Percentiles rank a stretch among this genome's conserved stretches.
Evolutionary conservation across 2,329 filamentous ascomycete genomes (phyloP).

Genomic region (Botryotinia calthae): DNA sequence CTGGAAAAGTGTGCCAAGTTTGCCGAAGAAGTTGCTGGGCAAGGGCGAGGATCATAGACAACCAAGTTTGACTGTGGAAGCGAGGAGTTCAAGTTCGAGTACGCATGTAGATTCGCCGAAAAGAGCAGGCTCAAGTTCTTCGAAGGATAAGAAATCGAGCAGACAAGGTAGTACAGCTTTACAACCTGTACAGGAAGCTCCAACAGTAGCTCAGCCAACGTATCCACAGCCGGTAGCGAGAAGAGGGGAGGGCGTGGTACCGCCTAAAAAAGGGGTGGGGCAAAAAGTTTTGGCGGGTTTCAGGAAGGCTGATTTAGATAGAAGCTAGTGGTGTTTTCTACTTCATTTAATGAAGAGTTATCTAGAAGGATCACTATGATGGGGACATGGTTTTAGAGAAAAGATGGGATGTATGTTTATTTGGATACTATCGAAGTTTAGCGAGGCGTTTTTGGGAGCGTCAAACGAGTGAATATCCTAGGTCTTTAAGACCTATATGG

Average conservation of each 20-base stretch:
- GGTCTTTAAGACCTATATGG: not conserved
- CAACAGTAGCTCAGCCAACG: slow-evolving; percentile 16
- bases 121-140: slow-evolving; percentile 15
- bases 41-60: slow-evolving; percentile 34
- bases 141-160: slow-evolving; percentile 18
- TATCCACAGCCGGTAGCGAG: slow-evolving; percentile 20
- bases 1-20: slow-evolving; percentile 31
- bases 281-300: slow-evolving; percentile 28
- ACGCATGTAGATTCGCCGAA: slow-evolving; percentile 17
- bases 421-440: not conserved
- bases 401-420: not conserved
- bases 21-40: slow-evolving; percentile 32
- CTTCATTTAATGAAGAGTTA: too few species aligned
- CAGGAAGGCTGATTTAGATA: slow-evolving; percentile 35
- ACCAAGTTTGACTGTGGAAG: slow-evolving; percentile 28
- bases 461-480: not conserved
- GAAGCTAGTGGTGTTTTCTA: slow-evolving; percentile 22
- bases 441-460: not conserved
- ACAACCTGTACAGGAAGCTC: slow-evolving; percentile 24
- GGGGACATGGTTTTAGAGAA: too few species aligned
- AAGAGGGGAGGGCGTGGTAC: slow-evolving; percentile 4
- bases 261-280: slow-evolving; percentile 24
- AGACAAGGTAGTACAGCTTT: slow-evolving; percentile 17
- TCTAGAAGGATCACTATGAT: not conserved
- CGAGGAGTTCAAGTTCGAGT: slow-evolving; percentile 21